Conservation (phyloP, 768 basidiomycete species). For the Aureoboletus auriporus region DNA sequence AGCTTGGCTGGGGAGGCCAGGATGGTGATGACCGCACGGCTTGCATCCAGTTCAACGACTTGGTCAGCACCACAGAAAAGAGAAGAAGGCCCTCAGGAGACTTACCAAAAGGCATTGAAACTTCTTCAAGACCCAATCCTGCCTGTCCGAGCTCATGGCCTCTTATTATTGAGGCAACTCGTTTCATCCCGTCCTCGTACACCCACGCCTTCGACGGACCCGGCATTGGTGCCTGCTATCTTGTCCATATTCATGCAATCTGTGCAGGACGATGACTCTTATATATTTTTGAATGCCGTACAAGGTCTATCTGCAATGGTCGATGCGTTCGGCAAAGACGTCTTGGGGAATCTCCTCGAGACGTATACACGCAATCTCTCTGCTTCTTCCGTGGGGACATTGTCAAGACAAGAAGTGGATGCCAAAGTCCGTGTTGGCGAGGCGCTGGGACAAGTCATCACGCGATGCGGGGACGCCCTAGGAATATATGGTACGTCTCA, state of each 20-base stretch:
- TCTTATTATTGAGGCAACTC: constrained; percentile 77
- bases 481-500: constrained; percentile 58
- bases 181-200: constrained; percentile 38
- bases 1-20: constrained; percentile 71
- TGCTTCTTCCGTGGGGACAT: constrained; percentile 28
- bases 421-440: constrained; percentile 77
- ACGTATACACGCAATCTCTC: constrained; percentile 59
- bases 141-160: constrained; percentile 91
- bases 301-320: constrained; percentile 88
- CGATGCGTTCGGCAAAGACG: constrained; percentile 61
- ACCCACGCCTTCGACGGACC: constrained; percentile 35
- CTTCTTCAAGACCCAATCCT: constrained; percentile 88
- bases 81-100: constrained; percentile 45
- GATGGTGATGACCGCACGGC: constrained; percentile 79
- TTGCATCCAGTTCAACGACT: constrained; percentile 53
- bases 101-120: constrained; percentile 84
- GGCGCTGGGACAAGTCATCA: constrained; percentile 74
- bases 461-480: constrained; percentile 66
- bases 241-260: constrained; percentile 83
- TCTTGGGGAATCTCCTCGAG: constrained; percentile 61
- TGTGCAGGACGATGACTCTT: constrained; percentile 91
- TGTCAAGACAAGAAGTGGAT: constrained; percentile 67
- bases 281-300: constrained; percentile 88
- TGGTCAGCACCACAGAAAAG: constrained; percentile 15
- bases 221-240: constrained; percentile 75